Conservation (phyloP, 2,329 filamentous ascomycete genomes). For the Colletotrichum magnum region DNA sequence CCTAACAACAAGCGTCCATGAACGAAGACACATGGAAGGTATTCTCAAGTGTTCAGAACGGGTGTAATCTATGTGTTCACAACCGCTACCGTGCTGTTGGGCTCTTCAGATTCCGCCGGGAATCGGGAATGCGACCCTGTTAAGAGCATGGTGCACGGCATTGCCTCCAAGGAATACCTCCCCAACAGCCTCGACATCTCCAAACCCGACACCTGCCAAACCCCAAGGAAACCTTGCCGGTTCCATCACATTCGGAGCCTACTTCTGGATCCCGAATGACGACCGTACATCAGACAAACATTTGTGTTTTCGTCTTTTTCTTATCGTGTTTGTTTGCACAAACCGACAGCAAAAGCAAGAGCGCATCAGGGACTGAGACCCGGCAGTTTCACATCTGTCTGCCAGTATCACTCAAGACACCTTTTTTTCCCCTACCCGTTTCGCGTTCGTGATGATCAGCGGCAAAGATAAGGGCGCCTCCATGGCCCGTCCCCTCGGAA, state of each 20-base stretch:
- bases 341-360: background rate
- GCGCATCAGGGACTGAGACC: background rate
- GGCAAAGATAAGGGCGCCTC: background rate
- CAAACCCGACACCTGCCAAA: background rate
- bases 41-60: no score
- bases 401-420: background rate
- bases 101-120: no score
- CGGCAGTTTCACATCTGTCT: background rate
- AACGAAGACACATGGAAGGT: no score
- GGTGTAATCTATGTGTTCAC: no score
- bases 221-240: conserved; percentile 9
- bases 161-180: no score
- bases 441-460: background rate
- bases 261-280: conserved; percentile 31
- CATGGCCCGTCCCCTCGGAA: background rate
- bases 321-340: background rate
- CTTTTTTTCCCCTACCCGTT: no score
- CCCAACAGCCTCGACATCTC: background rate
- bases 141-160: no score
- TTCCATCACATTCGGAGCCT: conserved; percentile 15
- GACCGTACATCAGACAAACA: conserved; percentile 10
- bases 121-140: no score
- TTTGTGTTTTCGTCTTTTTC: background rate
- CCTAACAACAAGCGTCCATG: background rate
- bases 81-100: no score